Base-by-base conservation (phyloP, 441 rosid genomes). In the Bruguiera hainesii region DNA sequence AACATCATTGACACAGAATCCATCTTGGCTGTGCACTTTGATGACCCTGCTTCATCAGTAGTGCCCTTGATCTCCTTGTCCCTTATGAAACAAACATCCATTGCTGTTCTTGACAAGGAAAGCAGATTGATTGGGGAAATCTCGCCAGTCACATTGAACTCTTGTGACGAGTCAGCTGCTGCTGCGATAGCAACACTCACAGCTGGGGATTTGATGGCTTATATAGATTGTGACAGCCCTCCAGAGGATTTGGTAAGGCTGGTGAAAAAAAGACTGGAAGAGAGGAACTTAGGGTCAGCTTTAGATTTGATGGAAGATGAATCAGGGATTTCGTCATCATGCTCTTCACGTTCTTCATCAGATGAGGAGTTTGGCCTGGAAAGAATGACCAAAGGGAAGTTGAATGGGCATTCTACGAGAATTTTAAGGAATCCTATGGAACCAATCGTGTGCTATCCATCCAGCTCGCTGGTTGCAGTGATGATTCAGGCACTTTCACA, bases 401-500 rank as follows among this genome's bases (percentile, higher is more conserved):
- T 72, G 0, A 65, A 77, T 26, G 75, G 80, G 51, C 71, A 80
- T 59, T 71, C 85, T 0, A 68, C 75, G 1, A 78, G 78, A 64
- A 71, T 66, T 37, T 77, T 50, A 28, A 79, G 84, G 75, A 79
- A 73, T 39, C 58, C 58, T 21, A 78, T 85, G 0, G 85, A 79
- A 63, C 84, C 77, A 26, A 80, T 71, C 21, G 74, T 85, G 68
- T 89, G 92, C 68, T 66, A 79, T 64, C 87, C 87, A 3, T 75
- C 84, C 87, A 87, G 81, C 76, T 89, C 96, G 4, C 69, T 89
- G 53, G 81, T 85, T 52, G 96, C 92, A 0, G 89, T 89, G 64
- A 85, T 89, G 83, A 84, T 89, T 59, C 90, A 89, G 81, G 89
- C 87, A 15, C 79, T 89, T 3, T 79, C 92, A 9, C 87, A 79